phyloP scores from a whole-genome alignment of 345 rosid genomes.

The Eutrema japonicum region DNA sequence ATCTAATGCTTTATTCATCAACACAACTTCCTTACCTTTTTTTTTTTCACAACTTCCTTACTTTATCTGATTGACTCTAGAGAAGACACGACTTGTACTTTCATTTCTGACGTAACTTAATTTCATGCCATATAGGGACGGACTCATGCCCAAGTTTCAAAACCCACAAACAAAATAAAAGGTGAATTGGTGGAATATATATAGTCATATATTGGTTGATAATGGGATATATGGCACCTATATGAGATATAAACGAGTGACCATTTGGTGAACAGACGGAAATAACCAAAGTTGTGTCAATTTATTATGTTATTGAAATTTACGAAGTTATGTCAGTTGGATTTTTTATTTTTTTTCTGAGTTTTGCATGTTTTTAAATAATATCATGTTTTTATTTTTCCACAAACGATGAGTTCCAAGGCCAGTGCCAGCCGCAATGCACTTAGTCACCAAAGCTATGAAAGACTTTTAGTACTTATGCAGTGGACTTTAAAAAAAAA shows the following conservation, averaged over 20 bases:
- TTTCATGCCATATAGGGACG: slow-evolving; percentile 9
- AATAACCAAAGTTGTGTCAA: too few species aligned
- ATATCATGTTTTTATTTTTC: too few species aligned
- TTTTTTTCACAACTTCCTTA: slow-evolving; percentile 18
- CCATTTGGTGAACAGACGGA: too few species aligned
- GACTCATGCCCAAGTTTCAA: slow-evolving; percentile 9
- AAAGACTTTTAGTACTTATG: background rate
- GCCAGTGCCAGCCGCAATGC: background rate
- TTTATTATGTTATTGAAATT: too few species aligned
- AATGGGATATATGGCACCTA: background rate
- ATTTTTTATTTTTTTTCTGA: too few species aligned
- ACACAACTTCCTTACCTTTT: slow-evolving; percentile 29
- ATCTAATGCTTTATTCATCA: slow-evolving; percentile 35
- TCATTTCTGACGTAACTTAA: slow-evolving; percentile 10
- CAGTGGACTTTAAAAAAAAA: background rate
- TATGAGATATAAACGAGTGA: too few species aligned
- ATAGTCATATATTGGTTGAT: background rate
- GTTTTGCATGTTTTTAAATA: too few species aligned
- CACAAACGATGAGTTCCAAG: background rate
- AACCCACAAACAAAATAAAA: background rate
- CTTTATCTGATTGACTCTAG: slow-evolving; percentile 29
- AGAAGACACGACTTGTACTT: slow-evolving; percentile 31
- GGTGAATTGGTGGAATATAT: background rate
- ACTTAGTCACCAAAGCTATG: background rate
- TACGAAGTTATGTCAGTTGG: too few species aligned